A percentile compares a stretch with the other conserved stretches of the same genome.
phyloP scores from a whole-genome alignment of 805 yeast genomes.

The Blastobotrys peoriensis region DNA sequence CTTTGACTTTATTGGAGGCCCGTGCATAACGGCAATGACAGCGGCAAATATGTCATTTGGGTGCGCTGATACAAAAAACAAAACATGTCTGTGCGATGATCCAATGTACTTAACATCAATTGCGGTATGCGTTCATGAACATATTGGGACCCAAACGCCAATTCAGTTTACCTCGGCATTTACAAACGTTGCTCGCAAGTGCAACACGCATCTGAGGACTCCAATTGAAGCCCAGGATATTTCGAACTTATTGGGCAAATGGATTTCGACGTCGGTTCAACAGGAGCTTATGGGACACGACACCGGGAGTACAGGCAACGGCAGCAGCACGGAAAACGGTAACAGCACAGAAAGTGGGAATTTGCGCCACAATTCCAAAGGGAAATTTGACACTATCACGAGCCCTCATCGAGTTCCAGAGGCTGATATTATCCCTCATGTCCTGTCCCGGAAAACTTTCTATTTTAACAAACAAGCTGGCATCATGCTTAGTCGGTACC shows the following conservation, averaged over 20 bases:
- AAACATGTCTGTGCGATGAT: background rate
- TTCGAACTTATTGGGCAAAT: background rate
- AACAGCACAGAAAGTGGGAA: too few species aligned
- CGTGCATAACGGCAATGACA: background rate
- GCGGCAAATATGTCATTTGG: background rate
- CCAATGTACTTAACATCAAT: background rate
- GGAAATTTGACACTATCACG: too few species aligned
- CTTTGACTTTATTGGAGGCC: background rate
- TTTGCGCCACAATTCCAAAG: too few species aligned
- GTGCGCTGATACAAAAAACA: background rate
- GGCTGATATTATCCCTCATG: too few species aligned
- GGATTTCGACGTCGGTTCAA: too few species aligned
- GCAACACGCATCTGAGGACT: background rate
- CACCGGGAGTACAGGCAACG: background rate
- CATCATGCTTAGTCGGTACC: conserved; percentile 8
- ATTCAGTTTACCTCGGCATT: background rate
- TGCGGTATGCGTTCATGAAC: background rate
- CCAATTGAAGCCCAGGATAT: background rate
- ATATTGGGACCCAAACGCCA: background rate
- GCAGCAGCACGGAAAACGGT: background rate
- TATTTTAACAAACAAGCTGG: background rate
- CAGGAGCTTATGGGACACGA: too few species aligned
- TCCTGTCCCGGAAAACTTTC: background rate
- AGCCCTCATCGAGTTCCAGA: too few species aligned
- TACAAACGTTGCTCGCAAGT: background rate